Evolutionary conservation across 371 early-diverging fungal species (phyloP), one percentile per base, ranked within the genome.

Genomic region (Actinomortierella ambigua): DNA sequence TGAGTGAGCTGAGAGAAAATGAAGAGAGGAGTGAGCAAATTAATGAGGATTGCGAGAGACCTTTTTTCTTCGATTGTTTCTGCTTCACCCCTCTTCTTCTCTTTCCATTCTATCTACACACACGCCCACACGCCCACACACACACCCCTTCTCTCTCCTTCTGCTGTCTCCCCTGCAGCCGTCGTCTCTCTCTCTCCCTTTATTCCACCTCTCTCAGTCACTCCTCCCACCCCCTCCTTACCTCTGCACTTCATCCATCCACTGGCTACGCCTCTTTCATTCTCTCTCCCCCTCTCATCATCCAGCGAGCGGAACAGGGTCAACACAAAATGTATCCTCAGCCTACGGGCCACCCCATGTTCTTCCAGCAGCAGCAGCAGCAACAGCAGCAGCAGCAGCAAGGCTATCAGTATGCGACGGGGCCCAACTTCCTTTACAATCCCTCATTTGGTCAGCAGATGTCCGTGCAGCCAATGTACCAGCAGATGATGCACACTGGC

Each of bases 401-500:
- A 28, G 50, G 50, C 54, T 69, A 69, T 42, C 65, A 69, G 17
- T 54, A 59, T 24, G 60, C 65, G 23, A 59, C 59, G n/a, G 70
- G 65, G 15, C 56, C 57, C 50, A 55, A 69, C 54, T 69, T 69
- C 40, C 64, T 64, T 28, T 64, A 69, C 58, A 69, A 69, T 64
- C 65, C 64, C 1, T 59, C 57, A 3, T 69, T 69, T 53, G 70
- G 70, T 15, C 56, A 53, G 42, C 52, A 60, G 11, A 27, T 69
- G 55, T 11, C 34, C 4, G 34, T 34, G 34, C 34, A 34, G 34
- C 34, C 34, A 34, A 52, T 61, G 49, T 61, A 69, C n/a, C 65
- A 59, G 39, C 69, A 68, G 54, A 63, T 63, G 43, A 11, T 53
- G 22, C 34, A 34, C 11, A 34, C 34, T 34, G 34, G 34, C 34